Evolutionary conservation across 2,329 filamentous ascomycete genomes (phyloP), one percentile per base, ranked within the genome.

Genomic region (Geosmithia flava): DNA sequence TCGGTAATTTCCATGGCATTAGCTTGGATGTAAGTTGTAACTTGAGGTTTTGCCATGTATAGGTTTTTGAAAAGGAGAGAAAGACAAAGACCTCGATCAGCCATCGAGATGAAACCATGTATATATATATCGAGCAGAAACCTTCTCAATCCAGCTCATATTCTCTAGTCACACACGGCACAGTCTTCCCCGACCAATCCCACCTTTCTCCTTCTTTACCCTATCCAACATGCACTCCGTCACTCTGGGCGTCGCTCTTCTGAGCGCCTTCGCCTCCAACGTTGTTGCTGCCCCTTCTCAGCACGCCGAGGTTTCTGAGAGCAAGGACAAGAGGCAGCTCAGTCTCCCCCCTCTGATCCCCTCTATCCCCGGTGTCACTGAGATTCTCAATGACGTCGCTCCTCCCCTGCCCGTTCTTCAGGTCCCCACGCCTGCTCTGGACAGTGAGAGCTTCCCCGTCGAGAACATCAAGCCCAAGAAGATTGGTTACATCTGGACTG

Each of bases 401-500:
- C 72, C 73, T 40, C 75, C 77, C 11, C 61, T 80, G 23, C 77
- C 78, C 3, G 72, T 81, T 48, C 61, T 82, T 11, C 77, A 81
- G 55, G 48, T 76, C 4, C 78, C 77, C 2, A 78, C 74, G n/a
- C 77, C 77, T 45, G 71, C 77, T 0, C 59, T 80, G n/a, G 62
- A 67, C 2, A 76, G 72, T 53, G 69, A 69, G 8, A 71, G 71
- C 7, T 80, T 79, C 51, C 65, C 63, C 11, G 63, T 68, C 2
- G 75, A 72, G 56, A 64, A 75, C 51, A 71, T 81, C 57, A 75
- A 74, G 63, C 78, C 78, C 27, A 81, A 81, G 71, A 81, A 81
- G 66, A 76, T 81, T 57, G 78, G 76, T 0, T 80, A 80, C 61
- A 80, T 81, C 63, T 81, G 76, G 76, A 79, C 76, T 47, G 77